phyloP scores from a whole-genome alignment of 768 basidiomycete genomes.

The Boletus bicolor region DNA sequence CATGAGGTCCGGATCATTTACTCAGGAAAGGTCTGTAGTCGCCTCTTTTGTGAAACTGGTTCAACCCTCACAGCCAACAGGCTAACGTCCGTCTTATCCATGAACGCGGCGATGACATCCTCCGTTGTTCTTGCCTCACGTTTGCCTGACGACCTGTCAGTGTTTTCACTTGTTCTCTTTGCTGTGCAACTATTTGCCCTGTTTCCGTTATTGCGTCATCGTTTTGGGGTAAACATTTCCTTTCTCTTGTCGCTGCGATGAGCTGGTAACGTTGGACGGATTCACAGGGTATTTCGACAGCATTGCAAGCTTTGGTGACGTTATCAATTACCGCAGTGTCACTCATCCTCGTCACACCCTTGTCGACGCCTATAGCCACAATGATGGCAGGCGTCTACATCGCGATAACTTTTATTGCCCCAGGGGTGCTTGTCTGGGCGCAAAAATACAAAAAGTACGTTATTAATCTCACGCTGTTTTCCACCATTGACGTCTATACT shows the following conservation, averaged over 20 bases:
- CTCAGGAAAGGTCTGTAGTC: constrained; percentile 55
- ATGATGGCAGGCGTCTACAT: constrained; percentile 49
- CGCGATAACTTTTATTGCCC: constrained; percentile 68
- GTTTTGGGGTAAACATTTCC: constrained; percentile 53
- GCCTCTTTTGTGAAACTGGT: constrained; percentile 19
- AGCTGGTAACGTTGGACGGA: constrained; percentile 10
- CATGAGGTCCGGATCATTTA: constrained; percentile 39
- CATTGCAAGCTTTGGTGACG: constrained; percentile 54
- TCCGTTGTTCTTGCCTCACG: constrained; percentile 93
- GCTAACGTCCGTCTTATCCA: constrained; percentile 78
- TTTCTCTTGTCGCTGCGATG: constrained; percentile 10
- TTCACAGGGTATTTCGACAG: constrained; percentile 45
- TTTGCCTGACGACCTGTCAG: constrained; percentile 74
- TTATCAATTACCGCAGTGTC: constrained; percentile 47
- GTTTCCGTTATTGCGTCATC: constrained; percentile 74
- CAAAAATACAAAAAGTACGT: constrained; percentile 85
- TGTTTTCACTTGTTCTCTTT: constrained; percentile 86
- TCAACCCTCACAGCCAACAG: constrained; percentile 40
- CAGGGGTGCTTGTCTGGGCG: constrained; percentile 76
- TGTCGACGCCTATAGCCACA: constrained; percentile 54
- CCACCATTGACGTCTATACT: constrained; percentile 9
- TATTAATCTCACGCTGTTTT: constrained; percentile 10
- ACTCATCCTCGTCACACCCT: constrained; percentile 46
- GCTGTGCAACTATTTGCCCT: constrained; percentile 82
- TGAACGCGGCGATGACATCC: constrained; percentile 89